phyloP scores from a whole-genome alignment of 768 basidiomycete species.

The Paxillus involutus region DNA sequence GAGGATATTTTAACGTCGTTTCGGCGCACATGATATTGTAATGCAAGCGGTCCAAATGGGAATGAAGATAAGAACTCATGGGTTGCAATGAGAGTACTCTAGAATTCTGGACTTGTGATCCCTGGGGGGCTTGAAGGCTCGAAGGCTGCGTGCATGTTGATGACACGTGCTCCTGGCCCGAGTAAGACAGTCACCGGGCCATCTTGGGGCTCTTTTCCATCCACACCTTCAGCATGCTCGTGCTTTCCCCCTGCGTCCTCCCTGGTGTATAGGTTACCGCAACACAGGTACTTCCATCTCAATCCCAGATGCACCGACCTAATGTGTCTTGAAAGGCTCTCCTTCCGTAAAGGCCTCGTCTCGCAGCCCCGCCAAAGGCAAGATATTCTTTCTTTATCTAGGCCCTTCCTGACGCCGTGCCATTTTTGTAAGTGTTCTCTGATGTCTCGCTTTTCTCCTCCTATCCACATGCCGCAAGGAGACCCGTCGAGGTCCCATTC shows the following conservation, averaged over 20 bases:
- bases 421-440: conserved; percentile 1
- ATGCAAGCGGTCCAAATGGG: no score
- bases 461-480: conserved; percentile 4
- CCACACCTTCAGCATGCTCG: background rate
- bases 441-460: background rate
- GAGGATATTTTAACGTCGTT: no score
- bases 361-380: conserved; percentile 2
- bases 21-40: no score
- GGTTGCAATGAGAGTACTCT: no score
- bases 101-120: background rate
- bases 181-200: background rate
- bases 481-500: background rate
- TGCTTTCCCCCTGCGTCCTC: background rate
- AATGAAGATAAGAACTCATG: no score
- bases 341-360: background rate
- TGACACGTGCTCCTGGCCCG: background rate
- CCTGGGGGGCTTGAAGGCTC: background rate
- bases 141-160: background rate
- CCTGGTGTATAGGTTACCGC: background rate
- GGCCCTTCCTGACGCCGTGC: background rate
- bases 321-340: background rate
- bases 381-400: background rate
- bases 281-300: background rate
- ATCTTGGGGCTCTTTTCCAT: background rate
- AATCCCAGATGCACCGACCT: background rate